Base-by-base conservation (phyloP, 495 filamentous ascomycete genomes). In the Tuber brumale region DNA sequence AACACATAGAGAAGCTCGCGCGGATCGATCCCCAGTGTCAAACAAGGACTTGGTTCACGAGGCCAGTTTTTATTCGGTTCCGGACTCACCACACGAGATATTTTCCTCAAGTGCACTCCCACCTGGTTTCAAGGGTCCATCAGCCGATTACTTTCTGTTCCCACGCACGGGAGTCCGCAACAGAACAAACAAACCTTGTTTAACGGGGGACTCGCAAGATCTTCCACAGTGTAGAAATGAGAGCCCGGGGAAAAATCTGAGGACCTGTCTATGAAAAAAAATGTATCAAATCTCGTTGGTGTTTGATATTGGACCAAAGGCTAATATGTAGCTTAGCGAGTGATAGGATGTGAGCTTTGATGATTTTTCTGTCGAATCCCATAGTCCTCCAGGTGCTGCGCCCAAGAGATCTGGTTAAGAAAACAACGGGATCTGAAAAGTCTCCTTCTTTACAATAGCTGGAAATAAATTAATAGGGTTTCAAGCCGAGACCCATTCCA, bases 41-140 rank as follows among this genome's bases (percentile, higher is more conserved):
- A n/a, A n/a, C n/a, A n/a, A n/a, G n/a, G n/a, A n/a, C n/a, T n/a
- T n/a, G n/a, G n/a, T n/a, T n/a, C n/a, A n/a, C n/a, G n/a, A n/a
- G 76, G 69, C 86, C 87, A 35, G 77, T 87, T 45, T 72, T 90
- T 7, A 88, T 92, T 44, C 89, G 89, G 8, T 88, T 88, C 76
- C 82, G 82, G 72, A 91, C 89, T 19, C 87, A 85, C 19, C 90
- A 91, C 81, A 84, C 86, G 14, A 85, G 90, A 41, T 74, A 89
- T 1, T 88, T 89, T 76, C 91, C 90, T 0, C 85, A 87, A 75
- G 88, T 85, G 73, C 89, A 91, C 78, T 85, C 91, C 90, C 1
- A 84, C 92, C 35, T 88, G 86, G 14, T 89, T 86, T 83, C 84
- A 84, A 71, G 88, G 89, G 48, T 82, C 80, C 73, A 84, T 86